A percentile compares a stretch with the other conserved stretches of the same genome.
These are phyloP conservation scores for Phytophthora cajani DNA, from an alignment of 352 stramenopile genomes.

Conservation along the genomic window DNA sequence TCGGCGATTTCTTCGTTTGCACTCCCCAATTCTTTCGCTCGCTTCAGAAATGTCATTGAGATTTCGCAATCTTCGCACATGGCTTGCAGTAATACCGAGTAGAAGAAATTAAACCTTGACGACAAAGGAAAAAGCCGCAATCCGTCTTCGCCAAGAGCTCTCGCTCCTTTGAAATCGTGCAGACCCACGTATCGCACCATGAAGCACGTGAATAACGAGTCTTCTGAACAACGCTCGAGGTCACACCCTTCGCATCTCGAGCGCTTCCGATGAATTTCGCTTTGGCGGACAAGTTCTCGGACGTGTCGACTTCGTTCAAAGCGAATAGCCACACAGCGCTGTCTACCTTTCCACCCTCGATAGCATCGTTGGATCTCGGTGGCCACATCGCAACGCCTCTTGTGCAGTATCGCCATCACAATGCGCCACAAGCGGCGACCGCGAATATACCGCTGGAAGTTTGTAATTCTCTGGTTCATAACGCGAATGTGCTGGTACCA, in stretches of 20 bases:
- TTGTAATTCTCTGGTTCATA: conserved; percentile 42
- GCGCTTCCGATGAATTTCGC: conserved; percentile 26
- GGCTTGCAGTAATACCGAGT: conserved; percentile 44
- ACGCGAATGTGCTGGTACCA: conserved; percentile 29
- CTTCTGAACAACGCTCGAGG: conserved; percentile 40
- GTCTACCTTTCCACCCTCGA: conserved; percentile 46
- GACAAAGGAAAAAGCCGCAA: conserved; percentile 49
- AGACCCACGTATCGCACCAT: conserved; percentile 58
- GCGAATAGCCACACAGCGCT: conserved; percentile 27
- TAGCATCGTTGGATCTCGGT: conserved; percentile 48
- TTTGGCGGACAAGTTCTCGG: conserved; percentile 29
- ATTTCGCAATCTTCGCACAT: conserved; percentile 55
- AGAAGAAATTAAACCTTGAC: conserved; percentile 50
- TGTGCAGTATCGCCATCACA: conserved; percentile 42
- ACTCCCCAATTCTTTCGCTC: conserved; percentile 25
- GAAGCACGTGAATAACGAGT: conserved; percentile 56
- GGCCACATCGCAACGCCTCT: conserved; percentile 34
- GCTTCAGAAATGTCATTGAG: conserved; percentile 41
- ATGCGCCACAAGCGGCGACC: conserved; percentile 54
- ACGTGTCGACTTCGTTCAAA: conserved; percentile 53
- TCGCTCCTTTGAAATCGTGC: conserved; percentile 53
- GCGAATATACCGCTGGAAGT: conserved; percentile 54
- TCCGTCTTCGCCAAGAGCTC: conserved; percentile 42
- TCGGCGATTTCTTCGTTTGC: conserved; percentile 36
- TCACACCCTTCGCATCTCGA: conserved; percentile 40